Percentiles rank a stretch among this genome's conserved stretches.
These are phyloP conservation scores for Taphrina wiesneri DNA, from an alignment of 1,139 yeast species.

Conservation along the genomic window DNA sequence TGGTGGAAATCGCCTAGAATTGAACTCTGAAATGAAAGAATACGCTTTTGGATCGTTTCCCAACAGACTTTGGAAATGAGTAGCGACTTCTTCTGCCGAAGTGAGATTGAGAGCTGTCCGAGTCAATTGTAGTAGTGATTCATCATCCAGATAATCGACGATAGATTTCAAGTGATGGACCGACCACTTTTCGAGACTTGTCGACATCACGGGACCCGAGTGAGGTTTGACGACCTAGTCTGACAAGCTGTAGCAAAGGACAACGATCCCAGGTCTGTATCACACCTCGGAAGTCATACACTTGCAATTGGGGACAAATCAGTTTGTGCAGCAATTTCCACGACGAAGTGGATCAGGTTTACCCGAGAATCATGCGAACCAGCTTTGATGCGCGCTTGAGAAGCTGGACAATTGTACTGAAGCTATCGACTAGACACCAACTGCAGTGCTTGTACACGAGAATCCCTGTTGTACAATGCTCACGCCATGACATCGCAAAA, in stretches of 20 bases:
- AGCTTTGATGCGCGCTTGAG: neutral
- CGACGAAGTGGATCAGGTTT: neutral
- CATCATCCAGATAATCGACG: conserved; percentile 25
- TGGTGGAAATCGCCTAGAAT: conserved; percentile 22
- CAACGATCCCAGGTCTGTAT: no score
- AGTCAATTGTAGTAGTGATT: conserved; percentile 2
- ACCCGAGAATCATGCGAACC: neutral
- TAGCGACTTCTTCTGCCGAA: conserved; percentile 18
- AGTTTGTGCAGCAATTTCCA: no score
- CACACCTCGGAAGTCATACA: no score
- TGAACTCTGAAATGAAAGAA: conserved; percentile 22
- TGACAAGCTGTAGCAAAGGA: no score
- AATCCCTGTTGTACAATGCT: neutral
- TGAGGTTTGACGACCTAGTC: no score
- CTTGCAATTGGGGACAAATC: no score
- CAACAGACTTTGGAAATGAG: conserved; percentile 13
- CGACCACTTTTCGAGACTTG: conserved; percentile 23
- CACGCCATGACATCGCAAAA: neutral
- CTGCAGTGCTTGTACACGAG: neutral
- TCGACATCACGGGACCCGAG: neutral
- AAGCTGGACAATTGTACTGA: neutral
- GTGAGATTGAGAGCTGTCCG: neutral
- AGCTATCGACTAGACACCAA: neutral
- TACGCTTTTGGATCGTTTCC: conserved; percentile 14
- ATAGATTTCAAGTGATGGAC: conserved; percentile 13